Percentiles rank a stretch among this genome's conserved stretches.
These are phyloP conservation scores for Fusarium citri DNA, from an alignment of 2,329 filamentous ascomycete genomes.

Conservation along the genomic window DNA sequence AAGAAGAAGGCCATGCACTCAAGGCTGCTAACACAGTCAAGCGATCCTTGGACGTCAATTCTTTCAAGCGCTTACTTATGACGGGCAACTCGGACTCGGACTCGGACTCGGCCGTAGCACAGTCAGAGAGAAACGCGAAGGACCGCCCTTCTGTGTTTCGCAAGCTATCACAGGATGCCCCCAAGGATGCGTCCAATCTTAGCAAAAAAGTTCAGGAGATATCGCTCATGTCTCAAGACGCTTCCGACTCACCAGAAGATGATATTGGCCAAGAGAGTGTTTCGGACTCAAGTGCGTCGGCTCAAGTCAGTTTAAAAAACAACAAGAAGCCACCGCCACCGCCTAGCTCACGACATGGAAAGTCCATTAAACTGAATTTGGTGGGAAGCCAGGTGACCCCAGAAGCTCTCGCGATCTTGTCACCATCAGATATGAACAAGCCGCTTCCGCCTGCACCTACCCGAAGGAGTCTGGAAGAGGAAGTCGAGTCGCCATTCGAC, in stretches of 20 bases:
- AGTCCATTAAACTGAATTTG: constrained; percentile 69
- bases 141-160: constrained; percentile 35
- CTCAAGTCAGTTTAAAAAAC: constrained; percentile 43
- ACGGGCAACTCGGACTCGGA: constrained; percentile 71
- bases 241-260: constrained; percentile 40
- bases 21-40: constrained; percentile 52
- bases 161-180: constrained; percentile 30
- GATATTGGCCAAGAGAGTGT: constrained; percentile 36
- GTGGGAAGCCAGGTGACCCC: constrained; percentile 47
- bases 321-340: constrained; percentile 78
- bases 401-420: constrained; percentile 32
- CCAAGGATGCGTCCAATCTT: constrained; percentile 15
- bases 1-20: constrained; percentile 49
- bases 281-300: constrained; percentile 48
- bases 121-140: constrained; percentile 8
- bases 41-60: constrained; percentile 76
- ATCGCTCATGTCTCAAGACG: constrained; percentile 39
- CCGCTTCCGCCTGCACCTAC: constrained; percentile 68
- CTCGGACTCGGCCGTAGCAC: constrained; percentile 17
- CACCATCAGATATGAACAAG: constrained; percentile 56
- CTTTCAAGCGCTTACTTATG: constrained; percentile 80
- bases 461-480: constrained; percentile 60
- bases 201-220: constrained; percentile 34
- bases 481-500: constrained; percentile 64
- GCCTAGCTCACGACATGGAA: constrained; percentile 80